Evolutionary conservation across 495 filamentous ascomycete species (phyloP).

Genomic region (Aspergillus asperescens): DNA sequence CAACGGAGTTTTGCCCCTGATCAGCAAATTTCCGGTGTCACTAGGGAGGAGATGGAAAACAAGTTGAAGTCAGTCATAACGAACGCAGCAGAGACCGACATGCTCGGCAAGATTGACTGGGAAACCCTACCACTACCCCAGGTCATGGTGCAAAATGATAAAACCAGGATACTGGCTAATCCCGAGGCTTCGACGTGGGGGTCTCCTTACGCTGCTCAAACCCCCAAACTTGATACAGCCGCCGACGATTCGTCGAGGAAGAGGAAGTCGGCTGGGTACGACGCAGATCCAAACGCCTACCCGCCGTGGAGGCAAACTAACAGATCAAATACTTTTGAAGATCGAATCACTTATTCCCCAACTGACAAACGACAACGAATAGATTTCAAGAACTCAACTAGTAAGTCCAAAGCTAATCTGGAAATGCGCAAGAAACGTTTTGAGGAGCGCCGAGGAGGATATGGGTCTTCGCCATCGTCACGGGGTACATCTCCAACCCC

Average conservation of each 20-base stretch:
- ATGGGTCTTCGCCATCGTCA: constrained; percentile 38
- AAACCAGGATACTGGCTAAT: constrained; percentile 41
- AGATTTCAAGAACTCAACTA: constrained; percentile 59
- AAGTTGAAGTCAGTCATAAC: constrained; percentile 85
- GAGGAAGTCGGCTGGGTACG: constrained; percentile 69
- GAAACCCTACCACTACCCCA: constrained; percentile 79
- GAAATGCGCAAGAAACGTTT: constrained; percentile 88
- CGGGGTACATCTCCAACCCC: constrained; percentile 56
- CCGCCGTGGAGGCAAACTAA: constrained; percentile 75
- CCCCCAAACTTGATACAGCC: constrained; percentile 19
- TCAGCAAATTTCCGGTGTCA: constrained; percentile 60
- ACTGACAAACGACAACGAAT: constrained; percentile 58
- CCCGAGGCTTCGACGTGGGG: constrained; percentile 37
- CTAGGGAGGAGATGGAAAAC: constrained; percentile 64
- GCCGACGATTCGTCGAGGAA: constrained; percentile 51
- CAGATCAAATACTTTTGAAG: constrained; percentile 59
- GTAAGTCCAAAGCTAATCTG: constrained; percentile 84
- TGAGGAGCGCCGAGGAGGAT: constrained; percentile 56
- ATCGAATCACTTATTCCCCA: constrained; percentile 62
- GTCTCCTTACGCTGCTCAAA: constrained; percentile 24
- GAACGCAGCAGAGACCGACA: constrained; percentile 62
- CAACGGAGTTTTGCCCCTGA: constrained; percentile 74
- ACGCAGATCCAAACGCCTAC: constrained; percentile 38
- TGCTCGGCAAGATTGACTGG: constrained; percentile 74
- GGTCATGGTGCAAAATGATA: constrained; percentile 72